Evolutionary conservation across 768 basidiomycete species (phyloP).

Genomic region (Mycena indigotica): DNA sequence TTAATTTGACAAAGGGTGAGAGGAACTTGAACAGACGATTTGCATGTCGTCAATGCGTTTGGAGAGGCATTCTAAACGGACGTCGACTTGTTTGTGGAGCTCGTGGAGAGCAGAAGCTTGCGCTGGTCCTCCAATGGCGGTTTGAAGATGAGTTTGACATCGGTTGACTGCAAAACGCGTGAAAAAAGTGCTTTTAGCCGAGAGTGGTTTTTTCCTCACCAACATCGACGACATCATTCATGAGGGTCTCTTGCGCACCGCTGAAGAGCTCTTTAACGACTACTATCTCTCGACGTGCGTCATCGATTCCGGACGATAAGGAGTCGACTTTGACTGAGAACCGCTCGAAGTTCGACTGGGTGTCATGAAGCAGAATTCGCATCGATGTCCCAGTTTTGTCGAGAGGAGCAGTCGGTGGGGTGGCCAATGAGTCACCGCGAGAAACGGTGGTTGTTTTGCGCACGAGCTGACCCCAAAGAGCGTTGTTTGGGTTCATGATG

Average conservation of each 20-base stretch:
- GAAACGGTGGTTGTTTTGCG: conserved; percentile 41
- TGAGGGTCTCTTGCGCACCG: conserved; percentile 57
- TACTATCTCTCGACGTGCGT: conserved; percentile 54
- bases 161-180: conserved; percentile 53
- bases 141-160: conserved; percentile 62
- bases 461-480: conserved; percentile 62
- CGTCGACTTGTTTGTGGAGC: conserved; percentile 43
- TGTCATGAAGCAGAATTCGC: conserved; percentile 73
- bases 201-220: conserved; percentile 44
- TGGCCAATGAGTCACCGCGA: conserved; percentile 27
- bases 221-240: conserved; percentile 56
- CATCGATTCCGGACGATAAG: conserved; percentile 53
- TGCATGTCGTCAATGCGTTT: conserved; percentile 61
- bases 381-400: conserved; percentile 73
- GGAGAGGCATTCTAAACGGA: conserved; percentile 48
- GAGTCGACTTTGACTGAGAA: conserved; percentile 60
- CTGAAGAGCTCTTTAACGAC: conserved; percentile 60
- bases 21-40: conserved; percentile 39
- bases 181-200: conserved; percentile 1
- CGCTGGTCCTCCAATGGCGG: conserved; percentile 56
- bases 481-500: conserved; percentile 6
- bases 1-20: background rate
- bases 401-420: conserved; percentile 50
- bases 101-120: conserved; percentile 46
- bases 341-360: conserved; percentile 68